Evolutionary conservation across 2,329 filamentous ascomycete species (phyloP), one percentile per base, ranked within the genome.

Genomic region (Sarocladiaceae sp.): DNA sequence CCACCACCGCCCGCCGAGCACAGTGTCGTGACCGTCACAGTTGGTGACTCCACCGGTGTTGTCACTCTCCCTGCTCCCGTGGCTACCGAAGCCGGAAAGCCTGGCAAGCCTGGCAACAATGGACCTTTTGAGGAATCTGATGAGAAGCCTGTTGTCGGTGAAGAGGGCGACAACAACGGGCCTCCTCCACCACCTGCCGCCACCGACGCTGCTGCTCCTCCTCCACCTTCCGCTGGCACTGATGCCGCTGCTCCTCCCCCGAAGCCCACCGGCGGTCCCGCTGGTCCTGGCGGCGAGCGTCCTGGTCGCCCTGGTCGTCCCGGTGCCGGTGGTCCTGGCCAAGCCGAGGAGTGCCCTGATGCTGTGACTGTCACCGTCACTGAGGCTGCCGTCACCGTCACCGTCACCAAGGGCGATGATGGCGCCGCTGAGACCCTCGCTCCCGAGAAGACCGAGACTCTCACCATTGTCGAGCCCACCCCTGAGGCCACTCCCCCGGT

Each of bases 321-420:
- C 26, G 46, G 26, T 20, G 23, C n/a, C 15, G 42, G 42, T 31
- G 29, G 46, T 28, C 7, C 28, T 31, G 42, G 26, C 11, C 6
- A 10, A 4, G 22, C 12, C 47, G 17, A 10, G 3, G 26, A 48
- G 26, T 48, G 44, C 28, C 26, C 44, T 17, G 44, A 50, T 29
- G 25, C 31, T 4, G 47, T 37, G 25, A 50, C 47, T 26, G 47
- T 50, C 13, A 50, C 47, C 31, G 47, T 50, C 18, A 50, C 29
- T n/a, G 17, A 36, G 12, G 26, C 25, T 26, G 25, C 31, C n/a
- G 46, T 49, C 17, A 49, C 46, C 31, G 47, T 50, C 22, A 50
- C 47, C 31, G 20, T 22, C 46, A 36, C 46, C 28, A 22, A 36
- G 13, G n/a, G 5, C 46, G 17, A 13, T 35, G n/a, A 22, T 20